phyloP scores from a whole-genome alignment of 495 filamentous ascomycete genomes.

The Ramalina peruviana region DNA sequence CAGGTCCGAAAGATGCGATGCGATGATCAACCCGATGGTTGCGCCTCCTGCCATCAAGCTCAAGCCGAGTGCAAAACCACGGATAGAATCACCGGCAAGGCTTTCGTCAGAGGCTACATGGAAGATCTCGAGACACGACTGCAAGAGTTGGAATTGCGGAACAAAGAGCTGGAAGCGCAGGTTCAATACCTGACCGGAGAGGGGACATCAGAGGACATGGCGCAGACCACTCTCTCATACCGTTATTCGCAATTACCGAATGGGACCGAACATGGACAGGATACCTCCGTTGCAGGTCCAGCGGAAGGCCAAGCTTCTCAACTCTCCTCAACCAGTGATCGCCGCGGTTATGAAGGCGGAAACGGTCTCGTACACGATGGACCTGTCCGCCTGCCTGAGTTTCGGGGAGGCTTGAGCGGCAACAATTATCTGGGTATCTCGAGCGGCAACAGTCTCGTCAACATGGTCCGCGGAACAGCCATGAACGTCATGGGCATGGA shows the following conservation, averaged over 20 bases:
- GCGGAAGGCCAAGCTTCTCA: background rate
- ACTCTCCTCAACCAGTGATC: background rate
- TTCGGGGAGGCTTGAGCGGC: conserved; percentile 40
- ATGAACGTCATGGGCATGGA: conserved; percentile 62
- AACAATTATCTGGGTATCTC: conserved; percentile 64
- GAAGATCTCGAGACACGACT: conserved; percentile 23
- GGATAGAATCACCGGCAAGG: conserved; percentile 74
- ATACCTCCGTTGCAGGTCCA: background rate
- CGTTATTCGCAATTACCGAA: conserved; percentile 10
- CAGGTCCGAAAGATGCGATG: conserved; percentile 77
- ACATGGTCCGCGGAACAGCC: conserved; percentile 59
- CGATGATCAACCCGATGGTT: conserved; percentile 58
- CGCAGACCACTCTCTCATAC: background rate
- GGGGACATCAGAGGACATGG: conserved; percentile 9
- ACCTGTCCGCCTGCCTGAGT: conserved; percentile 27
- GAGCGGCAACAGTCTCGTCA: conserved; percentile 48
- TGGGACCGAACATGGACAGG: conserved; percentile 1
- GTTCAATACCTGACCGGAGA: conserved; percentile 20
- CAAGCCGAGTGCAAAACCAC: conserved; percentile 65
- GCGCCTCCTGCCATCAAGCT: conserved; percentile 57
- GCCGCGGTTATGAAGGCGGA: background rate
- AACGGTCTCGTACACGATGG: background rate
- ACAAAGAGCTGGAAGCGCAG: conserved; percentile 36
- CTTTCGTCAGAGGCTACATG: conserved; percentile 49
- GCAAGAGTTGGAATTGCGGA: conserved; percentile 31